A percentile compares a stretch with the other conserved stretches of the same genome.
Conservation (phyloP, 768 basidiomycete species). For the Xerocomus brunneocitrinus region DNA sequence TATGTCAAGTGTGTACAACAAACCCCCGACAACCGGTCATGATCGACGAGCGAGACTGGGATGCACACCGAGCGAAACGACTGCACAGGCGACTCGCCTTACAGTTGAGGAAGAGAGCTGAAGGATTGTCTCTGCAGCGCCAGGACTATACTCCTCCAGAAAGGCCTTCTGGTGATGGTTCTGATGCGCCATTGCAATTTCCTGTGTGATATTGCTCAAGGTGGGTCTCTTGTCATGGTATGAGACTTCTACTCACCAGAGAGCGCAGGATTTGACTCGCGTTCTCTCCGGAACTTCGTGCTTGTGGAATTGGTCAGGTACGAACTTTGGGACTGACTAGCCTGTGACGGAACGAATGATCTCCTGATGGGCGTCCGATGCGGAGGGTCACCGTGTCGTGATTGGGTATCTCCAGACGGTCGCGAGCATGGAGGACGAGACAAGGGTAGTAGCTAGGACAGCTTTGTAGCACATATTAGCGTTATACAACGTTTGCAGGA, state of each 20-base stretch:
- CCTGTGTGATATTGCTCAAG: slow-evolving; percentile 5
- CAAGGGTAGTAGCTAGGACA: slow-evolving; percentile 14
- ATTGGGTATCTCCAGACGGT: background rate
- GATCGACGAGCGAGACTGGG: slow-evolving; percentile 58
- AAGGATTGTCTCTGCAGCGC: background rate
- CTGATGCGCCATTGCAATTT: slow-evolving; percentile 1
- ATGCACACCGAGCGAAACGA: slow-evolving; percentile 52
- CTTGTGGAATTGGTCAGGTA: too few species aligned
- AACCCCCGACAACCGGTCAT: slow-evolving; percentile 54
- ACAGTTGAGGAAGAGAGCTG: slow-evolving; percentile 21
- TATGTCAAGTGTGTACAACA: slow-evolving; percentile 61
- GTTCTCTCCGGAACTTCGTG: too few species aligned
- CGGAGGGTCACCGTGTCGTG: background rate
- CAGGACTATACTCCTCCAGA: background rate
- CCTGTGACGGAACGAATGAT: slow-evolving; percentile 5
- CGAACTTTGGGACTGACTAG: too few species aligned
- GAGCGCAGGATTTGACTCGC: background rate
- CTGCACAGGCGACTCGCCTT: slow-evolving; percentile 47
- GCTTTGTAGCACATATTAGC: slow-evolving; percentile 1
- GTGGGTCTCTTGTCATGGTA: slow-evolving; percentile 7
- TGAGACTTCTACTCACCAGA: background rate
- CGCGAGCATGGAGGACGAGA: background rate
- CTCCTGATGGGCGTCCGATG: slow-evolving; percentile 6
- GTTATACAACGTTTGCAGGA: slow-evolving; percentile 15
- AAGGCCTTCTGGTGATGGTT: slow-evolving; percentile 6